These are phyloP conservation scores for Pseudogymnoascus pannorum DNA, from an alignment of 2,329 filamentous ascomycete species.

Conservation along the genomic window DNA sequence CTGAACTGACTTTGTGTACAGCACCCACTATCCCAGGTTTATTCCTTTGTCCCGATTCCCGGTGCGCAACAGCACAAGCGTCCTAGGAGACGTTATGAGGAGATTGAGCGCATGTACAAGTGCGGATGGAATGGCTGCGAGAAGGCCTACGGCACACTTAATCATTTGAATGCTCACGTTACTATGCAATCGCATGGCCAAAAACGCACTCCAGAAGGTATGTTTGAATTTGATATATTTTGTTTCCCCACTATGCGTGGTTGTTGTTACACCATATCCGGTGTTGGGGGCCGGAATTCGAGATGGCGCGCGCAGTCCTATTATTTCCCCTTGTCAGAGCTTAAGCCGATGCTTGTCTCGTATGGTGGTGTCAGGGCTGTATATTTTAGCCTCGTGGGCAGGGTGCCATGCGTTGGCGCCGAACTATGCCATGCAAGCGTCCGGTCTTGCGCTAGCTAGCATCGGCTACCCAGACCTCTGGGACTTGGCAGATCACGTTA, in stretches of 20 bases:
- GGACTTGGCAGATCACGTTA: slow-evolving; percentile 17
- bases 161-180: slow-evolving; percentile 95
- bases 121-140: slow-evolving; percentile 98
- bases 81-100: slow-evolving; percentile 86
- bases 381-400: slow-evolving; percentile 1
- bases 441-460: slow-evolving; percentile 34
- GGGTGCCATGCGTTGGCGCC: slow-evolving; percentile 6
- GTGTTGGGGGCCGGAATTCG: neutral
- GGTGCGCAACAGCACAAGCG: slow-evolving; percentile 96
- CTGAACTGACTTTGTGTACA: slow-evolving; percentile 22
- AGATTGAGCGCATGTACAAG: slow-evolving; percentile 99
- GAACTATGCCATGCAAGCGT: slow-evolving; percentile 6
- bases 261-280: neutral
- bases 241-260: neutral
- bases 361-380: slow-evolving; percentile 4
- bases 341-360: slow-evolving; percentile 7
- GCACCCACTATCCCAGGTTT: slow-evolving; percentile 66
- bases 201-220: slow-evolving; percentile 97
- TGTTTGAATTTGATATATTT: slow-evolving; percentile 29
- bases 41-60: slow-evolving; percentile 95
- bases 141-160: slow-evolving; percentile 95
- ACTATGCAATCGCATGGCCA: slow-evolving; percentile 96
- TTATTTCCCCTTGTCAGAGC: slow-evolving; percentile 7
- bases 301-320: neutral
- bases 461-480: slow-evolving; percentile 31